phyloP scores from a whole-genome alignment of 169 alveolate genomes.

The Hammondia hammondi region DNA sequence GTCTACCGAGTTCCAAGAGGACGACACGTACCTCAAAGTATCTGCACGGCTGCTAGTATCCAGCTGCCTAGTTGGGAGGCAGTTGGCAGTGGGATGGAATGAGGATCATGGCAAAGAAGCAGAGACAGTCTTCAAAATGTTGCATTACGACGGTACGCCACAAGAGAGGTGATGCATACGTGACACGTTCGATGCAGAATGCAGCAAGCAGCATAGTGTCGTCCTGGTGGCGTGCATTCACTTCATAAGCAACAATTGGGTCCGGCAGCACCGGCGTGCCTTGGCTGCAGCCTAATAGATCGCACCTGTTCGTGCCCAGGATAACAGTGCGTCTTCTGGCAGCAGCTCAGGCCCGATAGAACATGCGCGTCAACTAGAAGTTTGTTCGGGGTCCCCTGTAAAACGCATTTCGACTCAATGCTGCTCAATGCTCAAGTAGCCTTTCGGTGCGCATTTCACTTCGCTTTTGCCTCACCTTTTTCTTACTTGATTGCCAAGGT shows the following conservation, averaged over 20 bases:
- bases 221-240: no score
- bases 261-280: no score
- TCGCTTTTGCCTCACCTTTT: no score
- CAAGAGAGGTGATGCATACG: not conserved
- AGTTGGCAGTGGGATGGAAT: slow-evolving; percentile 37
- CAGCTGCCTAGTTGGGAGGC: slow-evolving; percentile 33
- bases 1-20: not conserved
- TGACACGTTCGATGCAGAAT: no score
- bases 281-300: no score
- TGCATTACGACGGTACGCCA: slow-evolving; percentile 45
- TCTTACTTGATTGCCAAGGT: no score
- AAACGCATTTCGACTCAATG: not conserved
- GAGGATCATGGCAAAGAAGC: slow-evolving; percentile 42
- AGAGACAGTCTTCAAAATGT: slow-evolving; percentile 20
- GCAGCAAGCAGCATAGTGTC: no score
- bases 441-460: no score
- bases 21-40: not conserved
- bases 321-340: not conserved
- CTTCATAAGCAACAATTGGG: no score
- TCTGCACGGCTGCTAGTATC: slow-evolving; percentile 1
- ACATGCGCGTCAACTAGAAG: no score
- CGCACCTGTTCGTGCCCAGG: not conserved
- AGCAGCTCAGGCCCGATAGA: not conserved
- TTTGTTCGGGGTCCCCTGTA: no score
- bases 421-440: no score